A percentile compares a stretch with the other conserved stretches of the same genome.
These are phyloP conservation scores for Gossypium trilobum DNA, from an alignment of 441 rosid genomes.

Conservation along the genomic window DNA sequence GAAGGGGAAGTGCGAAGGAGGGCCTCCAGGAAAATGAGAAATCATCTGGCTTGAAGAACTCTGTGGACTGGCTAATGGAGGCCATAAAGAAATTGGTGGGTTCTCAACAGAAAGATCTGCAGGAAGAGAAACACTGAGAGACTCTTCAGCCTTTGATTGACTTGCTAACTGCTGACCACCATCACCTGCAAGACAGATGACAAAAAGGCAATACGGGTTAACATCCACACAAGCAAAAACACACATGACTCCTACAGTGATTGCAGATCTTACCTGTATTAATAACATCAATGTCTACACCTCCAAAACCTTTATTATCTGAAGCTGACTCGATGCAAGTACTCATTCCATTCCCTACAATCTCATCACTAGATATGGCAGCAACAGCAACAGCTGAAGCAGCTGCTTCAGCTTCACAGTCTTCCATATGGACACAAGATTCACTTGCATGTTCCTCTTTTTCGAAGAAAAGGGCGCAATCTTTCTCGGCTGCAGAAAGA, in stretches of 20 bases:
- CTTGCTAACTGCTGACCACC: conserved; percentile 44
- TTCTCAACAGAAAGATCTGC: conserved; percentile 94
- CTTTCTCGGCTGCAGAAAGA: conserved; percentile 36
- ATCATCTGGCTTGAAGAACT: conserved; percentile 64
- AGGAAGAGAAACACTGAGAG: conserved; percentile 79
- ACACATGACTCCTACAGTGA: neutral
- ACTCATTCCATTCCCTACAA: conserved; percentile 40
- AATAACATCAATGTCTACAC: conserved; percentile 36
- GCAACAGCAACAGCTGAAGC: conserved; percentile 90
- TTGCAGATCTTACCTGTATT: conserved; percentile 27
- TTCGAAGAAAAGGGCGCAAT: conserved; percentile 56
- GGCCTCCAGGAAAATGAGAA: conserved; percentile 73
- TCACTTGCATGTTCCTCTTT: conserved; percentile 53
- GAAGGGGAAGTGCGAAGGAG: conserved; percentile 72
- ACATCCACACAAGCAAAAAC: neutral
- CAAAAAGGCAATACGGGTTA: neutral
- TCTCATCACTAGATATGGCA: conserved; percentile 79
- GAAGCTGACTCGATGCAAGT: conserved; percentile 38
- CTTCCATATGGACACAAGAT: conserved; percentile 51
- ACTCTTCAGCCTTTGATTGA: conserved; percentile 69
- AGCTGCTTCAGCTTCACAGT: conserved; percentile 78
- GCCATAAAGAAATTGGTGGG: conserved; percentile 73
- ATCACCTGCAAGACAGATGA: conserved; percentile 34
- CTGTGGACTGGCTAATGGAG: conserved; percentile 65
- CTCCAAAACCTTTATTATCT: conserved; percentile 52